Evolutionary conservation across 495 filamentous ascomycete species (phyloP).

Genomic region (Podospora conica): DNA sequence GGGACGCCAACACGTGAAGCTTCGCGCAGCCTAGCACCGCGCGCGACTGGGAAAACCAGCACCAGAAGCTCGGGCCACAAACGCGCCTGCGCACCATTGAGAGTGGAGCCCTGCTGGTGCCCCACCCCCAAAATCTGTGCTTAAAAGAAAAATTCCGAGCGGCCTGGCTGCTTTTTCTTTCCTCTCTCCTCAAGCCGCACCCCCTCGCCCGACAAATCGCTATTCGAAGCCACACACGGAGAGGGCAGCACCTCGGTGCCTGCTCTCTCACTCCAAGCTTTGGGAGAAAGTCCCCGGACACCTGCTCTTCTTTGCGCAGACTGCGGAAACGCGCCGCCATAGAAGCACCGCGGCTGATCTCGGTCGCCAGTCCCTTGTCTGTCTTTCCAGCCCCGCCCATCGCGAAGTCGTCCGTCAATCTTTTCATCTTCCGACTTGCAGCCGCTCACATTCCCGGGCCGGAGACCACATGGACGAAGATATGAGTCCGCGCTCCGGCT

Average conservation of each 20-base stretch:
- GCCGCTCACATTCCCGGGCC: conserved; percentile 17
- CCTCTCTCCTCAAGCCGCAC: conserved; percentile 41
- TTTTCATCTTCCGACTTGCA: conserved; percentile 1
- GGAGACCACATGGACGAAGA: conserved; percentile 68
- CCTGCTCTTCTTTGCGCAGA: conserved; percentile 46
- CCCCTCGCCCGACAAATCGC: conserved; percentile 99
- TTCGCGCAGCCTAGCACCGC: not conserved
- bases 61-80: conserved; percentile 4
- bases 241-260: conserved; percentile 40
- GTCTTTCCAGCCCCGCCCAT: conserved; percentile 38
- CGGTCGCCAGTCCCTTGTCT: conserved; percentile 55
- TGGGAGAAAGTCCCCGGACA: conserved; percentile 99
- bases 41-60: not conserved
- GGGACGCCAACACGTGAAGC: not conserved
- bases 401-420: conserved; percentile 30
- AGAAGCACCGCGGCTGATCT: conserved; percentile 78
- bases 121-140: conserved; percentile 9
- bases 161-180: conserved; percentile 14
- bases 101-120: not conserved
- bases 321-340: conserved; percentile 98
- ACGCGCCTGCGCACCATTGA: not conserved
- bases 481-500: conserved; percentile 70
- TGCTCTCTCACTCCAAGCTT: conserved; percentile 54
- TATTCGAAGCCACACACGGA: conserved; percentile 98
- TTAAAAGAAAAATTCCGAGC: conserved; percentile 23